These are phyloP conservation scores for Trichocomaceae sp. DNA, from an alignment of 2,329 filamentous ascomycete species.

Conservation along the genomic window DNA sequence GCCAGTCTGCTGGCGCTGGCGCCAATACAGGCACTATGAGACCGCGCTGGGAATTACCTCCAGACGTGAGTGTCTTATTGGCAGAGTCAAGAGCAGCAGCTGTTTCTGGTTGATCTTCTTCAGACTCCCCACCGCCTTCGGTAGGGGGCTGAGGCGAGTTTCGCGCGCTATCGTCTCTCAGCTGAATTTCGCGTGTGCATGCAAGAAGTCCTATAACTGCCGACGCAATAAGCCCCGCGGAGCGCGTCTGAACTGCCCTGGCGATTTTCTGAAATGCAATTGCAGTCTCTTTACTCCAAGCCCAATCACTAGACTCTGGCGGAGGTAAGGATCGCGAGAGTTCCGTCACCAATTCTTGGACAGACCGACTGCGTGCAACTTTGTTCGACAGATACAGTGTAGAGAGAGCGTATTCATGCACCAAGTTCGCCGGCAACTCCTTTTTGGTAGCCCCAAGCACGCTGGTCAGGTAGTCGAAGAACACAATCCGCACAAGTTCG, in stretches of 20 bases:
- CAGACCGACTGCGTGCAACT: constrained; percentile 49
- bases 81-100: not conserved
- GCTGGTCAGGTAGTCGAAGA: constrained; percentile 57
- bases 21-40: constrained; percentile 35
- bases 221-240: constrained; percentile 67
- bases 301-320: constrained; percentile 44
- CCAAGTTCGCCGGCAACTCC: constrained; percentile 50
- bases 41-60: constrained; percentile 12
- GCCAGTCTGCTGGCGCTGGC: constrained; percentile 33
- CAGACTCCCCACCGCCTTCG: constrained; percentile 16
- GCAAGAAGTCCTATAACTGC: constrained; percentile 63
- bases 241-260: constrained; percentile 63
- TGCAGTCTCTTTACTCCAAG: constrained; percentile 58
- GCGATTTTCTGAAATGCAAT: constrained; percentile 59
- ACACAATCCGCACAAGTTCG: constrained; percentile 65
- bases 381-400: constrained; percentile 69
- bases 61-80: constrained; percentile 1
- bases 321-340: constrained; percentile 49
- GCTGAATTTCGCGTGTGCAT: constrained; percentile 59
- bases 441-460: constrained; percentile 34
- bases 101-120: not conserved
- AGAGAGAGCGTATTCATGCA: constrained; percentile 56
- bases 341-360: constrained; percentile 42
- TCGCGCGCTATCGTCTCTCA: constrained; percentile 34
- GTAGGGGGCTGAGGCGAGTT: constrained; percentile 28